Base-by-base conservation (phyloP, 73 alveolate genomes). In the Paramecium caudatum region DNA sequence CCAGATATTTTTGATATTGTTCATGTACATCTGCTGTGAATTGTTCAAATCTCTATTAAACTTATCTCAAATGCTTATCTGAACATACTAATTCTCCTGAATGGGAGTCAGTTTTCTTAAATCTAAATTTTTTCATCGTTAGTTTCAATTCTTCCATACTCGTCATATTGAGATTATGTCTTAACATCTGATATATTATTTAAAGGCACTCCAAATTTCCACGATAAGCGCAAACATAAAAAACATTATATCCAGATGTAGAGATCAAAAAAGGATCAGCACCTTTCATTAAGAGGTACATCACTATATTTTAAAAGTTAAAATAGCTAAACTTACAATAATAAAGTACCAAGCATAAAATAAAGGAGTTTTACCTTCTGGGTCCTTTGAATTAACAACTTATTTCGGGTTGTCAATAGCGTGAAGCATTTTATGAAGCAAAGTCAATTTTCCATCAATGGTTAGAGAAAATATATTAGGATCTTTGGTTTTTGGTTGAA, bases 81-180 rank as follows among this genome's bases (percentile, higher is more conserved):
- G 98, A 85, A 4, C 94, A 82, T 7, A 92, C 94, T 8, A 95
- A 90, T 61, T 82, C 82, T 9, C 98, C 98, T 46, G 91, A 91
- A 87, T 94, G 92, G 17, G 94, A 91, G 68, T 95, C 98, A 81
- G 95, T 83, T 69, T 83, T 93, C 81, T 95, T 95, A 90, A 95
- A 94, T 50, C 93, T 78, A 61, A 91, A 95, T 43, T 93, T 82
- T 41, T 90, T 81, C 93, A 91, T 95, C 39, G 32, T 33, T 1
- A 13, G 32, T 33, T 65, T 92, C 7, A 65, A 17, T 65, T 30
- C 49, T 65, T 65, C 83, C 61, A 65, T 65, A 5, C 50, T 32
- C 16, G 9, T 33, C 49, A 33, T 65, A 65, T 65, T 65, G 30
- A 65, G 33, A 33, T 65, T 65, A 41, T 41, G 80, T 27, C 46